Conservation (phyloP, 345 rosid species). For the Syzygium grande region DNA sequence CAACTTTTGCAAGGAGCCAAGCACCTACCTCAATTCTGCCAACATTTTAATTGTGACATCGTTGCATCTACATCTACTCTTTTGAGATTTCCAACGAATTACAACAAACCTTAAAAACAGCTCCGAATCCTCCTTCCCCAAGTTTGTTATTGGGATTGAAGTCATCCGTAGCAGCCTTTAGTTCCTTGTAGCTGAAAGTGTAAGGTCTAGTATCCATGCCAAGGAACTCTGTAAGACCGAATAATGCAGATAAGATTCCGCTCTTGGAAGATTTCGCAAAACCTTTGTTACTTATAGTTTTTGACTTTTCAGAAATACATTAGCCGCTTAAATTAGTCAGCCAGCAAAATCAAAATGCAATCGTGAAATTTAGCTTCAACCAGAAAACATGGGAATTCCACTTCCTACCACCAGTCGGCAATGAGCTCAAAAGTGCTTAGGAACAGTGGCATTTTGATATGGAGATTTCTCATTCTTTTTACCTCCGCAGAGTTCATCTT, state of each 20-base stretch:
- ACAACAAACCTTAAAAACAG: constrained; percentile 53
- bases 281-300: background rate
- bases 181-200: constrained; percentile 56
- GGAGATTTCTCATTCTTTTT: background rate
- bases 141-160: too few relatives aligned
- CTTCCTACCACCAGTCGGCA: background rate
- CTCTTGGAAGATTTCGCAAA: background rate
- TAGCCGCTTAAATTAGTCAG: background rate
- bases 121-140: constrained; percentile 91
- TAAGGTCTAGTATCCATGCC: constrained; percentile 47
- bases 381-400: background rate
- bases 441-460: background rate
- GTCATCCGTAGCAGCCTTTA: constrained; percentile 56
- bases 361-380: background rate
- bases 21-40: too few relatives aligned
- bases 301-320: background rate
- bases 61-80: too few relatives aligned
- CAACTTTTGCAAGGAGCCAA: too few relatives aligned
- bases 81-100: too few relatives aligned
- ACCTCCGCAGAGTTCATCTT: background rate
- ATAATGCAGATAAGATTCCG: background rate
- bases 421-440: background rate
- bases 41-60: too few relatives aligned
- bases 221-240: constrained; percentile 38
- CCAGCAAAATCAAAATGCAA: background rate